Percentiles rank a stretch among this genome's conserved stretches.
Conservation (phyloP, 495 filamentous ascomycete species). For the Daldinia vernicosa region DNA sequence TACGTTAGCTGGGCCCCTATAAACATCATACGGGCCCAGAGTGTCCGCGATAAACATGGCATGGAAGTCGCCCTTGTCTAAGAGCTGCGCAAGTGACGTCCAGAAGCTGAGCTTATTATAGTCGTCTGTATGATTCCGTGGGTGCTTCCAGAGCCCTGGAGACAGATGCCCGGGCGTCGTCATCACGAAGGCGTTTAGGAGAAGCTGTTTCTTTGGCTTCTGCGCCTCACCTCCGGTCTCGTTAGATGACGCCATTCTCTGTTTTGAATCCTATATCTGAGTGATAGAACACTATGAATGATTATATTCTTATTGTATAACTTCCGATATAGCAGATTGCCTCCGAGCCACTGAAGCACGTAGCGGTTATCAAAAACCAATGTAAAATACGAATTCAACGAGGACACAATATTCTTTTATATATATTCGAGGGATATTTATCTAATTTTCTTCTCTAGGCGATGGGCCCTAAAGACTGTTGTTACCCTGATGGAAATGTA, state of each 20-base stretch:
- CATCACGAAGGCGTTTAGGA: slow-evolving; percentile 70
- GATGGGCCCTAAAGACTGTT: neutral
- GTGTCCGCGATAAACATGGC: slow-evolving; percentile 64
- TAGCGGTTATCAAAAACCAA: neutral
- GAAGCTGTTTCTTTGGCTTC: slow-evolving; percentile 56
- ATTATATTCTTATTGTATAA: neutral
- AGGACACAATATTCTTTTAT: neutral
- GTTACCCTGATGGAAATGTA: neutral
- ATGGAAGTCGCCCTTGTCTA: slow-evolving; percentile 58
- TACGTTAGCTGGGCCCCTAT: slow-evolving; percentile 64
- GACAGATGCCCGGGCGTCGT: slow-evolving; percentile 60
- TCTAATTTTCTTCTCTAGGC: neutral
- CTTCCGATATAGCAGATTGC: neutral
- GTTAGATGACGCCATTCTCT: slow-evolving; percentile 34
- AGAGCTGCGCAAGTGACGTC: slow-evolving; percentile 54
- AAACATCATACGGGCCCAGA: slow-evolving; percentile 64
- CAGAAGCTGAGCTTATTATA: slow-evolving; percentile 60
- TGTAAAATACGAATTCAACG: neutral
- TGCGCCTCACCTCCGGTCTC: slow-evolving; percentile 10
- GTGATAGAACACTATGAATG: neutral
- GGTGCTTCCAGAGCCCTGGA: slow-evolving; percentile 63
- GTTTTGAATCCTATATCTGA: neutral
- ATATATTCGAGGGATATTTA: neutral
- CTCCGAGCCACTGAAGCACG: neutral
- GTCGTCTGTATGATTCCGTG: slow-evolving; percentile 60